Conservation (phyloP, 2,329 filamentous ascomycete species). For the Penicillium sp. region DNA sequence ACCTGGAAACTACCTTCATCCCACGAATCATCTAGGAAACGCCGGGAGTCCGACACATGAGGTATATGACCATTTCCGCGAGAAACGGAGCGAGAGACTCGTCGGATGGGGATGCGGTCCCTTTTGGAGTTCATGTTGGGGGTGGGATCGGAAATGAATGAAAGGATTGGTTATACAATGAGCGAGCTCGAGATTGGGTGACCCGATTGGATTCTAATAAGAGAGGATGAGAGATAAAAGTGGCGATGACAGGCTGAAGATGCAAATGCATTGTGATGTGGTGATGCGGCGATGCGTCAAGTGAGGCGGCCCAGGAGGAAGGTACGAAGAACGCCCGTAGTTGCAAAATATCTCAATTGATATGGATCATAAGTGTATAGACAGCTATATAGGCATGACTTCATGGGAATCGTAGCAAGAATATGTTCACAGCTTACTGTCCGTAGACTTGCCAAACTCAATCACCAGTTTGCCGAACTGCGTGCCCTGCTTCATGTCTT, state of each 20-base stretch:
- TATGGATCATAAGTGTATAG: neutral
- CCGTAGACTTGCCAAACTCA: conserved; percentile 53
- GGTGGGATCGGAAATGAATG: neutral
- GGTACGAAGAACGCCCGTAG: neutral
- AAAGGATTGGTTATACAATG: neutral
- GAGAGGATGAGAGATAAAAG: neutral
- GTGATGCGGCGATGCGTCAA: neutral
- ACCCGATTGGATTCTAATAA: neutral
- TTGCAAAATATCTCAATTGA: conserved; percentile 4
- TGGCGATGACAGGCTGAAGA: neutral
- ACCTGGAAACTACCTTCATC: conserved; percentile 5
- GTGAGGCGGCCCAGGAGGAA: neutral
- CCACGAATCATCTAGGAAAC: neutral
- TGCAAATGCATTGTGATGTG: neutral
- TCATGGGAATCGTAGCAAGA: neutral
- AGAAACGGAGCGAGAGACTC: conserved; percentile 1
- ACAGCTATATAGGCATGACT: neutral
- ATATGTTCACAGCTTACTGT: conserved; percentile 40
- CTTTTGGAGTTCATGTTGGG: neutral
- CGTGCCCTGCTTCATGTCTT: conserved; percentile 78
- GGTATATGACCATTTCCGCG: neutral
- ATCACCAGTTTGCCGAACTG: conserved; percentile 95
- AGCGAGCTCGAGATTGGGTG: neutral
- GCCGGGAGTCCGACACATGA: neutral
- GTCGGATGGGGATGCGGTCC: neutral